Base-by-base conservation (phyloP, 176 grass and related monocot species). In the Oryza longistaminata region DNA sequence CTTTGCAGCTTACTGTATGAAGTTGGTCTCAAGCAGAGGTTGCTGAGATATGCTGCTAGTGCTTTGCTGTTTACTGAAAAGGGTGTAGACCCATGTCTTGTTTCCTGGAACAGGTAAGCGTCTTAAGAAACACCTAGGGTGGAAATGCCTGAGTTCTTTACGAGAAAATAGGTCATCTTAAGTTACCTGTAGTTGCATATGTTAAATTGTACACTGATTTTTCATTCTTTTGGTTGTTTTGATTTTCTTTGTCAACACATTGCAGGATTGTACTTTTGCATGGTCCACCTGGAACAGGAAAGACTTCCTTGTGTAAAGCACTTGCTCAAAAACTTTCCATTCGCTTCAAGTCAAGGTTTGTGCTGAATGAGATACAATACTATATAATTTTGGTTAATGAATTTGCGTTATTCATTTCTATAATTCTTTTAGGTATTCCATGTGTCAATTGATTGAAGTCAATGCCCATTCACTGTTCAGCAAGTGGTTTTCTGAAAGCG, bases 401-500 rank as follows among this genome's bases (percentile, higher is more conserved):
- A 74, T 50, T 14, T 74, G 37, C 43, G 26, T 74, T 72, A 68
- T 55, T 85, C 29, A 73, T 87, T 68, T 44, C 69, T 84, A 58
- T 81, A 39, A 37, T 48, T 61, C 53, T 68, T 66, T 85, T 86
- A 99, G 96, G 93, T 99, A 99, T 83, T 87, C 93, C 19, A 87
- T 90, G 91, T 94, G 91, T 33, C 96, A 99, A 79, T 77, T 99
- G 88, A 68, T 99, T 66, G 96, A 99, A 92, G 93, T 99, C 73
- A 99, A 99, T 86, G 96, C 96, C 77, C 96, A 99, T 91, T 99
- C 96, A 21, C 84, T 99, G 78, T 96, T 99, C 90, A 99, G 96
- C 91, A 99, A 99, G 89, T 99, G 96, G 96, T 99, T 99, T 89
- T 99, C 96, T 86, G 96, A 99, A 92, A 99, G 96, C 86, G 96